Evolutionary conservation across 192 early-diverging fungal species (phyloP), one percentile per base, ranked within the genome.

Genomic region (Rhizophagus clarus): DNA sequence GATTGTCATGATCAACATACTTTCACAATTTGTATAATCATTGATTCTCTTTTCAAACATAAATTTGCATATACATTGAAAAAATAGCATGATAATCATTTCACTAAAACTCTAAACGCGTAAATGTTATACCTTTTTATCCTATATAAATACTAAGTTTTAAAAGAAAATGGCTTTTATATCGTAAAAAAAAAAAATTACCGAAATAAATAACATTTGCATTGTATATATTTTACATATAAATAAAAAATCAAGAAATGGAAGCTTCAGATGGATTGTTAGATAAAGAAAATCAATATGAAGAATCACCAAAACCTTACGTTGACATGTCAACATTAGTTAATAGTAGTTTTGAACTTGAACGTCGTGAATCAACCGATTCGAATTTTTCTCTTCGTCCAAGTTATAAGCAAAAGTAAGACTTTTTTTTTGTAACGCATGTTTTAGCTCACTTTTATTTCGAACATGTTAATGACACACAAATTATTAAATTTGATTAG

Each of bases 341-440:
- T 56, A 56, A 56, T 22, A 17, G 20, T 67, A 10, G 64, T 67
- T 12, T 28, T 29, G 64, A 28, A 14, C 31, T 31, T 31, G 64
- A 67, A 32, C 26, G 64, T 17, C 64, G 64, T 17, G 64, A 28
- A 20, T 67, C 64, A 17, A 31, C 17, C 64, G 64, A 67, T 31
- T 67, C 29, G 10, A 67, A 15, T 22, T 72, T 47, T 45, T 40
- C 71, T 10, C 37, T 72, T 34, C 28, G 71, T 17, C 71, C 71
- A 37, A 72, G 71, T 72, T 72, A 37, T 45, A 72, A 72, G 9
- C 71, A 72, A 72, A 72, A 72, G 71, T 72, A 72, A 67, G 14
- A 28, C 3, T 15, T 31, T 31, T 66, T 64, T 64, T 66, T 29
- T 29, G 29, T 8, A 26, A 28, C 24, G 4, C 22, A 24, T 29